Evolutionary conservation across 352 stramenopile genomes (phyloP).

Genomic region (Phytophthora pseudosyringae): DNA sequence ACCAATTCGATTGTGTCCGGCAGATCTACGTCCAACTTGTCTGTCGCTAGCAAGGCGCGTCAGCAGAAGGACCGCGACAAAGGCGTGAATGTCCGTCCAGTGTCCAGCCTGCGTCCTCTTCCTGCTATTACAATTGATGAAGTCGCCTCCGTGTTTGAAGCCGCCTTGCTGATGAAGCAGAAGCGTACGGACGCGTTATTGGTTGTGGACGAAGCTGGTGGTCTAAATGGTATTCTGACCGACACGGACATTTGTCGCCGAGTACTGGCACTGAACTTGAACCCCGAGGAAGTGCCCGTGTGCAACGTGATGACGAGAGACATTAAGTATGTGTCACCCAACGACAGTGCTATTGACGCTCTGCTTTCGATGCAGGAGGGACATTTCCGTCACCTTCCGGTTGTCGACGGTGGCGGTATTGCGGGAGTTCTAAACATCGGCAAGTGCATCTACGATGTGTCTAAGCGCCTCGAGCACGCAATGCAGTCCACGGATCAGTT

Average conservation of each 20-base stretch:
- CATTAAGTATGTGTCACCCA: constrained; percentile 94
- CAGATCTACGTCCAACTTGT: constrained; percentile 64
- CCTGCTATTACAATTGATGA: constrained; percentile 81
- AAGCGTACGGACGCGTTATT: constrained; percentile 95
- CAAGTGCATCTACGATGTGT: constrained; percentile 98
- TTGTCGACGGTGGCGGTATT: constrained; percentile 90
- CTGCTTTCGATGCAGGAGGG: constrained; percentile 98
- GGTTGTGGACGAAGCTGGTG: constrained; percentile 85
- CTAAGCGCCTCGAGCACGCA: constrained; percentile 94
- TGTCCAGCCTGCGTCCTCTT: constrained; percentile 83
- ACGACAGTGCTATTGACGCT: constrained; percentile 96
- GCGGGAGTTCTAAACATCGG: constrained; percentile 98
- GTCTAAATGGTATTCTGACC: constrained; percentile 95
- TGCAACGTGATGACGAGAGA: constrained; percentile 95
- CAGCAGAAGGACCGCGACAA: constrained; percentile 83
- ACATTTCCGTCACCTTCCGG: constrained; percentile 97
- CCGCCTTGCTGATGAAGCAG: constrained; percentile 90
- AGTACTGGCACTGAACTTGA: constrained; percentile 90
- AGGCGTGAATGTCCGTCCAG: constrained; percentile 76
- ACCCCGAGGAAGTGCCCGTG: constrained; percentile 73
- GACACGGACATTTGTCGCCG: constrained; percentile 96
- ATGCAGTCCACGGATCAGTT: constrained; percentile 86
- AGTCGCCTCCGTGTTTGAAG: constrained; percentile 86
- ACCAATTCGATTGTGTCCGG: constrained; percentile 60
- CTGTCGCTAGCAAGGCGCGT: constrained; percentile 65